phyloP scores from a whole-genome alignment of 1,284 basidiomycete genomes.

The Cutaneotrichosporon sp. region DNA sequence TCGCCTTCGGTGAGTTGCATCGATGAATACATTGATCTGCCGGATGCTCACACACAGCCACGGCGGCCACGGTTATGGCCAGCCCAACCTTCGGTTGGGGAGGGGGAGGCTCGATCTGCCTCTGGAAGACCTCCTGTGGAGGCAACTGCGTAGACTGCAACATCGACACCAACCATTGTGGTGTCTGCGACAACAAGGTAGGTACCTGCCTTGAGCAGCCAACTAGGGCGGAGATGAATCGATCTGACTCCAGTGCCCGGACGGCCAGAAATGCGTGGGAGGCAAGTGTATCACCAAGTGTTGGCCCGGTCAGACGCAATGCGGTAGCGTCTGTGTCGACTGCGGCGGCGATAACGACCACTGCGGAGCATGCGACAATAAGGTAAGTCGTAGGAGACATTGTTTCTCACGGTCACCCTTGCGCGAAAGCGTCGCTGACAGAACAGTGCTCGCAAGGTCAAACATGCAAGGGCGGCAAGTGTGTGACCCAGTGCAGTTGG shows the following conservation, averaged over 20 bases:
- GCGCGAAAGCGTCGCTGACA: background rate
- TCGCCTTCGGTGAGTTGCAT: slow-evolving; percentile 1
- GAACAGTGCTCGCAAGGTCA: background rate
- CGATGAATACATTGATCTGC: background rate
- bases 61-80: background rate
- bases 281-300: background rate
- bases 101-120: background rate
- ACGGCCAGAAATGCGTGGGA: background rate
- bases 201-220: background rate
- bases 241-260: background rate
- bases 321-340: background rate
- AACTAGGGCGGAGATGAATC: background rate
- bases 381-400: background rate
- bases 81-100: background rate
- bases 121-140: background rate
- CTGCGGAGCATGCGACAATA: background rate
- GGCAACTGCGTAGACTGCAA: too few relatives aligned
- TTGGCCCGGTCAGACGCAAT: background rate
- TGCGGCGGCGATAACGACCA: background rate
- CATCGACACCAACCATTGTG: background rate
- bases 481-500: background rate
- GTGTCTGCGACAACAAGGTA: background rate
- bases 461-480: background rate
- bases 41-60: background rate
- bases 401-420: background rate